Percentiles rank a stretch among this genome's conserved stretches.
Conservation (phyloP, 129 eudicot genomes). For the Oenanthe sinensis region DNA sequence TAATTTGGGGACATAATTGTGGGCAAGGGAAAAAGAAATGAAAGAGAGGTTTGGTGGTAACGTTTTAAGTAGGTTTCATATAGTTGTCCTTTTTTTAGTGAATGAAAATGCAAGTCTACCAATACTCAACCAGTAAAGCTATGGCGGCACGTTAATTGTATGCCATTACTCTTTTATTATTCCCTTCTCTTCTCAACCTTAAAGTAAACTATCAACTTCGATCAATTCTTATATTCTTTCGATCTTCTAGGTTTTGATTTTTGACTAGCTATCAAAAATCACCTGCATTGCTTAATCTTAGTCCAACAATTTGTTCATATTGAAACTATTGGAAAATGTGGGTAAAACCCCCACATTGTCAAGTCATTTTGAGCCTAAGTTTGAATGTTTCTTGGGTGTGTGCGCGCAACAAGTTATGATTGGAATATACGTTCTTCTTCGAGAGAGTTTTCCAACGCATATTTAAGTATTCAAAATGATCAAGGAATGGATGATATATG, state of each 20-base stretch:
- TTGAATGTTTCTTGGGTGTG: too few species aligned
- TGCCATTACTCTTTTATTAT: neutral
- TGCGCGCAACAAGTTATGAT: too few species aligned
- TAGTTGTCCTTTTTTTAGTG: slow-evolving; percentile 3
- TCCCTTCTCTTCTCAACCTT: neutral
- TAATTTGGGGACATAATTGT: neutral
- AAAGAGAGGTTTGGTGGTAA: neutral
- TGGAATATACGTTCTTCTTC: too few species aligned
- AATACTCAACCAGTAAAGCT: neutral
- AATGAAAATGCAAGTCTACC: slow-evolving; percentile 1
- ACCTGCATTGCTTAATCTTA: too few species aligned
- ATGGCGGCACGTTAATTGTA: neutral
- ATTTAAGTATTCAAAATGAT: too few species aligned
- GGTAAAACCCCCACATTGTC: too few species aligned
- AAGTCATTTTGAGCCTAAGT: too few species aligned
- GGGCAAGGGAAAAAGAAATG: neutral
- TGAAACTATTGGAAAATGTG: too few species aligned
- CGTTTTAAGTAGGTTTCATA: neutral
- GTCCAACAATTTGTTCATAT: neutral
- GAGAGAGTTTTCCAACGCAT: too few species aligned
- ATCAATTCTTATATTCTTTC: neutral
- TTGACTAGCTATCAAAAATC: neutral
- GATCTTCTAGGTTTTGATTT: neutral
- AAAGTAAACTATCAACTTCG: neutral
- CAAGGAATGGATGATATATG: too few species aligned